Evolutionary conservation across 208 protist species (phyloP).

Genomic region (Crithidia fasciculata): DNA sequence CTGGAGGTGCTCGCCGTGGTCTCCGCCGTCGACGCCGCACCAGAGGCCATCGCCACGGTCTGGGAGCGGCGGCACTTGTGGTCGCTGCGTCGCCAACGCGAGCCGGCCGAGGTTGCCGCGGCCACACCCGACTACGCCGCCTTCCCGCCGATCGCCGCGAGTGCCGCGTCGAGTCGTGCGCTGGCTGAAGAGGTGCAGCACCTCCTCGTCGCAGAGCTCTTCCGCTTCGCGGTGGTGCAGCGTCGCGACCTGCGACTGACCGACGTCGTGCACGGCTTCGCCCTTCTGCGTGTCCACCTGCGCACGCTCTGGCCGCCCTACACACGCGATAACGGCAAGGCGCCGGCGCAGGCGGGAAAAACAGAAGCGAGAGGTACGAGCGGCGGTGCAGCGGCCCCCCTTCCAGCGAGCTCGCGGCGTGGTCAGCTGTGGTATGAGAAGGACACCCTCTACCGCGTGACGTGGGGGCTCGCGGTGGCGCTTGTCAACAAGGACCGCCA

Average conservation of each 20-base stretch:
- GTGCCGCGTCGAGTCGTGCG: neutral
- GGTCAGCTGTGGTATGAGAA: conserved; percentile 34
- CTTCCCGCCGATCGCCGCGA: neutral
- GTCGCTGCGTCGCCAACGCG: conserved; percentile 11
- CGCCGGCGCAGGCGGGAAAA: neutral
- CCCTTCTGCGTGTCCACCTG: conserved; percentile 73
- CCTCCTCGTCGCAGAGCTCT: conserved; percentile 30
- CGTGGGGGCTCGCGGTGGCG: conserved; percentile 54
- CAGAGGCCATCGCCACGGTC: conserved; percentile 9
- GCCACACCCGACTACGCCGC: neutral
- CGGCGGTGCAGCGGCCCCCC: too few relatives aligned
- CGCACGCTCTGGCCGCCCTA: conserved; percentile 54
- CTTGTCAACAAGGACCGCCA: conserved; percentile 51
- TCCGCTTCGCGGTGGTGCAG: conserved; percentile 22
- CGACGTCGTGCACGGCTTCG: conserved; percentile 70
- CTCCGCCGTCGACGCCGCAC: conserved; percentile 39
- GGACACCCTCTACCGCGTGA: conserved; percentile 49
- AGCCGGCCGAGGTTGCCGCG: conserved; percentile 8
- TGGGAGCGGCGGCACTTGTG: conserved; percentile 11
- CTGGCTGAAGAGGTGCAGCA: conserved; percentile 25
- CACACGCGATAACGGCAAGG: neutral
- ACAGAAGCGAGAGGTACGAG: too few relatives aligned
- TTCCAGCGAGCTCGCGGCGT: neutral
- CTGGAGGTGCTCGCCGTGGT: conserved; percentile 65
- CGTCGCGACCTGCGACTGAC: conserved; percentile 72